Evolutionary conservation across 306 rosid genomes (phyloP).

Genomic region (Pyrus bretschneideri): DNA sequence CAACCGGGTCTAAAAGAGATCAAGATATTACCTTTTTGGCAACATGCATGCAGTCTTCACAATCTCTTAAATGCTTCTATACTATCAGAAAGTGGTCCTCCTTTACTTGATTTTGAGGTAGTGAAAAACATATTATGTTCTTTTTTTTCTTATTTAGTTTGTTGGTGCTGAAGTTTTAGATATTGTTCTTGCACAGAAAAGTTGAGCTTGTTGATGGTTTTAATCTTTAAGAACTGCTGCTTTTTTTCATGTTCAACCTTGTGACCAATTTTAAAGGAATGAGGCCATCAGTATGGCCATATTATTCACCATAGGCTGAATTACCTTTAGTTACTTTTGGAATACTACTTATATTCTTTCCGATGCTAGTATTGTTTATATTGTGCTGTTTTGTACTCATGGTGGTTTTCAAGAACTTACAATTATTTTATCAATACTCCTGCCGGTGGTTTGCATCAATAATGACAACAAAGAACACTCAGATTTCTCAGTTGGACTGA

Average conservation of each 20-base stretch:
- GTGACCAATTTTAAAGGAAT: neutral
- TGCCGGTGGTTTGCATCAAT: constrained; percentile 67
- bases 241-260: neutral
- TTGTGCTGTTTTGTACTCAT: neutral
- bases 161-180: neutral
- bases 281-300: neutral
- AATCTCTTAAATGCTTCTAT: constrained; percentile 73
- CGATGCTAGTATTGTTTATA: neutral
- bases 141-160: neutral
- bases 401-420: constrained; percentile 63
- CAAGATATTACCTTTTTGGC: constrained; percentile 75
- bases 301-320: neutral
- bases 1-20: constrained; percentile 72
- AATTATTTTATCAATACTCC: constrained; percentile 60
- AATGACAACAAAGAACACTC: constrained; percentile 70
- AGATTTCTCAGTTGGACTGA: constrained; percentile 73
- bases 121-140: constrained; percentile 13
- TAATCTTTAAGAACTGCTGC: neutral
- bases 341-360: neutral
- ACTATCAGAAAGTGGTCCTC: constrained; percentile 89
- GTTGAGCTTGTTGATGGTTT: neutral
- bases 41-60: constrained; percentile 67
- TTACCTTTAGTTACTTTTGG: neutral
- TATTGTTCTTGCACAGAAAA: neutral
- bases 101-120: constrained; percentile 97